Evolutionary conservation across 1,284 basidiomycete genomes (phyloP).

Genomic region (Bjerkandera adusta): DNA sequence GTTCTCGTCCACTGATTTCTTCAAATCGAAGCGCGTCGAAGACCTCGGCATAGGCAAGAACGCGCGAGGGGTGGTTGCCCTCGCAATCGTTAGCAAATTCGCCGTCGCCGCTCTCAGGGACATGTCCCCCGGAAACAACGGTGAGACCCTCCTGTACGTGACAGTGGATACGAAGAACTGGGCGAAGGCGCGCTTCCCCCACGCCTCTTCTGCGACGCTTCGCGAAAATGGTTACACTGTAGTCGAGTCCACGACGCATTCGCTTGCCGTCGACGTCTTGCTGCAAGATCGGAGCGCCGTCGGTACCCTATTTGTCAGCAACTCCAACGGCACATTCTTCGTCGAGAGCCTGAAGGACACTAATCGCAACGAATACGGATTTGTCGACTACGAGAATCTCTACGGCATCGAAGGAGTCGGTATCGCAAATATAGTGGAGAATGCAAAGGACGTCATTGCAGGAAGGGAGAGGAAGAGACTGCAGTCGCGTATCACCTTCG

Average conservation of each 20-base stretch:
- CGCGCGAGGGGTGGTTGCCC: conserved; percentile 81
- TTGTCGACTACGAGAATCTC: conserved; percentile 91
- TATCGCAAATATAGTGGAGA: conserved; percentile 84
- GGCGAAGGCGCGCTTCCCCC: conserved; percentile 85
- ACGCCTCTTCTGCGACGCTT: conserved; percentile 75
- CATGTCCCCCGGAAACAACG: conserved; percentile 43
- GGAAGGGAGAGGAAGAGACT: conserved; percentile 65
- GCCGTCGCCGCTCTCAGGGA: conserved; percentile 86
- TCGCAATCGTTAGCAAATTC: conserved; percentile 90
- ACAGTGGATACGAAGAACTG: conserved; percentile 79
- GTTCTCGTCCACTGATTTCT: conserved; percentile 84
- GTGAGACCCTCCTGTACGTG: conserved; percentile 84
- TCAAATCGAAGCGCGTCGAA: conserved; percentile 61
- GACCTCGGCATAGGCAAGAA: conserved; percentile 84
- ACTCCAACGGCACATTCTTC: conserved; percentile 94
- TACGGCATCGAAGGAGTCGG: conserved; percentile 94
- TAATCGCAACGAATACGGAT: conserved; percentile 84
- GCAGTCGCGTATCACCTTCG: conserved; percentile 82
- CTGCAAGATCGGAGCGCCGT: conserved; percentile 70
- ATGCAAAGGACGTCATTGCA: conserved; percentile 79
- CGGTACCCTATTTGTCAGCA: conserved; percentile 92
- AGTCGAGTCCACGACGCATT: conserved; percentile 90
- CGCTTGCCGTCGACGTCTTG: conserved; percentile 91
- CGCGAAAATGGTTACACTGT: conserved; percentile 94
- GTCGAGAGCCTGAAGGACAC: conserved; percentile 91